These are phyloP conservation scores for Apiospora koreana DNA, from an alignment of 2,329 filamentous ascomycete species.

Conservation along the genomic window DNA sequence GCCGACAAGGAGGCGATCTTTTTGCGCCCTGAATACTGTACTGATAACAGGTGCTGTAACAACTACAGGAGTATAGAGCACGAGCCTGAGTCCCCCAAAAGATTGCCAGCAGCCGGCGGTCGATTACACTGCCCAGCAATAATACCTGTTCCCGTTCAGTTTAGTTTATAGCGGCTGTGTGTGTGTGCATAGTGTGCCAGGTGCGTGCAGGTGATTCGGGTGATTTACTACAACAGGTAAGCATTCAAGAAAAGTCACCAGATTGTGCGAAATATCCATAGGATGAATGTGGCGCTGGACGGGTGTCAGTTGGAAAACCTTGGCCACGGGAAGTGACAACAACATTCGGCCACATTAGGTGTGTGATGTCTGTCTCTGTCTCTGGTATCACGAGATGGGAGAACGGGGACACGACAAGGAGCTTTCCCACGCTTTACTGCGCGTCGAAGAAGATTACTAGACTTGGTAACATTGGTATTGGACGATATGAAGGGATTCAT, in stretches of 20 bases:
- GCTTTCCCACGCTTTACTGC: neutral
- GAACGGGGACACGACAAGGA: neutral
- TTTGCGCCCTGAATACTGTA: neutral
- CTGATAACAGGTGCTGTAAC: neutral
- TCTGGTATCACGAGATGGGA: neutral
- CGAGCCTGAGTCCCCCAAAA: neutral
- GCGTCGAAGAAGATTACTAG: neutral
- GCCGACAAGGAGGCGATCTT: neutral
- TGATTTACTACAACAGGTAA: neutral
- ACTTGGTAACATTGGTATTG: neutral
- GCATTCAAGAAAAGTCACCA: neutral
- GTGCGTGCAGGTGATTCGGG: neutral
- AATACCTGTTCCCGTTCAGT: neutral
- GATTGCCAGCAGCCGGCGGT: no score
- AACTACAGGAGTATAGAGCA: neutral
- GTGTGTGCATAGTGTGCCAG: neutral
- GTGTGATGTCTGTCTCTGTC: neutral
- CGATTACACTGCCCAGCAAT: neutral
- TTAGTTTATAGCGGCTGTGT: neutral
- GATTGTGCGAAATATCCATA: neutral
- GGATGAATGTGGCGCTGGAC: neutral
- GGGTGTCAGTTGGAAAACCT: neutral
- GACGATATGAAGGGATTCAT: neutral
- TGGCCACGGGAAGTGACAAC: neutral
- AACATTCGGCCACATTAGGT: neutral